Evolutionary conservation across 805 yeast species (phyloP).

Genomic region (Kregervanrija fluxuum): DNA sequence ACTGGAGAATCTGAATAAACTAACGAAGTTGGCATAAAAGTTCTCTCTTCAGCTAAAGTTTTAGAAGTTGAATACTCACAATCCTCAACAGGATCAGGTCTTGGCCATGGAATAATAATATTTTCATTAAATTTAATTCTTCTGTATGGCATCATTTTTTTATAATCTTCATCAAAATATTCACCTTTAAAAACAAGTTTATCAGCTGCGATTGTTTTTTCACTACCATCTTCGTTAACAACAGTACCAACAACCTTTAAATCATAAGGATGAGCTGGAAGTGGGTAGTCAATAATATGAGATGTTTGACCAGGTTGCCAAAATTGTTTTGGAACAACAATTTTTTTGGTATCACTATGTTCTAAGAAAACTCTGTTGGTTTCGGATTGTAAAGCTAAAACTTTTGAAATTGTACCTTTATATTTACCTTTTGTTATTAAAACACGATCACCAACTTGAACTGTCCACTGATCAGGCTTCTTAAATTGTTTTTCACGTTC

Average conservation of each 20-base stretch:
- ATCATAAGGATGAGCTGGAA: slow-evolving; percentile 48
- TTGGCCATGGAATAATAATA: slow-evolving; percentile 85
- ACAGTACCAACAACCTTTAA: slow-evolving; percentile 75
- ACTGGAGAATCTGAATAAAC: slow-evolving; percentile 63
- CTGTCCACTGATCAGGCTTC: slow-evolving; percentile 49
- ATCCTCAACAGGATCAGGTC: slow-evolving; percentile 52
- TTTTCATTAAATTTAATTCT: slow-evolving; percentile 63
- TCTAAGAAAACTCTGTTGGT: slow-evolving; percentile 62
- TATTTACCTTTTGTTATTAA: slow-evolving; percentile 62
- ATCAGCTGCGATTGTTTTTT: slow-evolving; percentile 72
- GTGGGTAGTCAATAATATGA: slow-evolving; percentile 67
- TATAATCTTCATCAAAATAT: slow-evolving; percentile 69
- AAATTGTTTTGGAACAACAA: slow-evolving; percentile 61
- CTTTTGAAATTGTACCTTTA: slow-evolving; percentile 67
- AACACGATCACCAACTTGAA: slow-evolving; percentile 71
- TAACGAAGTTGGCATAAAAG: slow-evolving; percentile 64
- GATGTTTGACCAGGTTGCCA: slow-evolving; percentile 70
- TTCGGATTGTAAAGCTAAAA: slow-evolving; percentile 50
- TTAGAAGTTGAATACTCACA: slow-evolving; percentile 51
- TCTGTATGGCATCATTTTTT: slow-evolving; percentile 69
- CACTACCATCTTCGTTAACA: slow-evolving; percentile 54
- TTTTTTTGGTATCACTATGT: slow-evolving; percentile 55
- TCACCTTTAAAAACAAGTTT: slow-evolving; percentile 58
- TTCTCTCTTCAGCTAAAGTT: slow-evolving; percentile 56
- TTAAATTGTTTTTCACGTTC: slow-evolving; percentile 29